These are phyloP conservation scores for Rhinocladiella similis DNA, from an alignment of 2,329 filamentous ascomycete species.

Conservation along the genomic window DNA sequence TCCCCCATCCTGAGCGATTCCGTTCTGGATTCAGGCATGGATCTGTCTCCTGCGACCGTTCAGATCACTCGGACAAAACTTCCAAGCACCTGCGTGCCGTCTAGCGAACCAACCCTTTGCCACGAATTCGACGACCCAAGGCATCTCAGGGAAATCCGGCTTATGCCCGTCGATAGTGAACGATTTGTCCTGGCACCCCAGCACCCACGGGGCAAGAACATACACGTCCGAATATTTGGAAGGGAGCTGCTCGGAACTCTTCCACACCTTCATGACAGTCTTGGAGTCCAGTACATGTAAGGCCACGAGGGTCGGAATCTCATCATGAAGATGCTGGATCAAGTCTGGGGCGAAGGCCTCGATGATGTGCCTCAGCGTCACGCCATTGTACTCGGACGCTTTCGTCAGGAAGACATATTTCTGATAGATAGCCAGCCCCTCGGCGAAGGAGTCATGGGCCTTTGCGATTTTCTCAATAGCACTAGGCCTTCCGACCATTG, in stretches of 20 bases:
- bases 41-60: constrained; percentile 15
- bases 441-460: constrained; percentile 25
- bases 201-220: constrained; percentile 21
- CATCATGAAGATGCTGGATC: constrained; percentile 31
- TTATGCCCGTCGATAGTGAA: constrained; percentile 25
- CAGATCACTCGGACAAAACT: constrained; percentile 27
- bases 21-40: background rate
- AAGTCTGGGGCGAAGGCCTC: constrained; percentile 27
- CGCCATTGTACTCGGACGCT: constrained; percentile 26
- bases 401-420: constrained; percentile 27
- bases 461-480: constrained; percentile 21
- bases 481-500: constrained; percentile 16
- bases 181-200: constrained; percentile 29
- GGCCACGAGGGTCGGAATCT: constrained; percentile 27
- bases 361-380: constrained; percentile 25
- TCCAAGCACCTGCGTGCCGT: constrained; percentile 25
- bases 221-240: constrained; percentile 16
- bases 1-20: too few relatives aligned
- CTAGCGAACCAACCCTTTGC: constrained; percentile 24
- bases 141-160: constrained; percentile 14
- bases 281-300: constrained; percentile 26
- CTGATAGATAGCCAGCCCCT: constrained; percentile 25
- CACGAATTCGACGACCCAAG: constrained; percentile 15
- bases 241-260: constrained; percentile 19
- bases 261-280: constrained; percentile 27